phyloP scores from a whole-genome alignment of 441 rosid species.

The Jatropha multifida region DNA sequence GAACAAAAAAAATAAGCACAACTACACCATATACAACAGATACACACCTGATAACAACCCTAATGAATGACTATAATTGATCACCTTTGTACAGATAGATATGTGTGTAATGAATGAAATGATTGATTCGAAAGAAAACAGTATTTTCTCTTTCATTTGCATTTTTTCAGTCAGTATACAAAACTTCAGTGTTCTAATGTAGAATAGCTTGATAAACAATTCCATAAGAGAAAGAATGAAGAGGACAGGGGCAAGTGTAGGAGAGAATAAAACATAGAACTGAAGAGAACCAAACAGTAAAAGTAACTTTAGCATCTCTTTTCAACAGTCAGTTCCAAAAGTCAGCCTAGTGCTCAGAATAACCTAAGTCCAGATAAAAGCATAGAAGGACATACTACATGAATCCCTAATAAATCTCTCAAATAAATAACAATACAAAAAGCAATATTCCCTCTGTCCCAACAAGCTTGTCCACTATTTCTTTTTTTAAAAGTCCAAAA shows the following conservation, averaged over 20 bases:
- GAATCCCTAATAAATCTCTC: background rate
- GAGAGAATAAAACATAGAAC: background rate
- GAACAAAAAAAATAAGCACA: background rate
- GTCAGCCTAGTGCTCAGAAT: background rate
- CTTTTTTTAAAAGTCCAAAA: no score
- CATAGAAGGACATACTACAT: background rate
- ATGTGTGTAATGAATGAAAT: background rate
- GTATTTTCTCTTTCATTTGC: slow-evolving; percentile 6
- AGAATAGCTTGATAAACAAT: background rate
- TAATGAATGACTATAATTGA: background rate
- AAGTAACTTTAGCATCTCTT: background rate
- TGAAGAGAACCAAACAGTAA: background rate
- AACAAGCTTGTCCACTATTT: no score
- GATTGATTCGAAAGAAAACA: background rate
- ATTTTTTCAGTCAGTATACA: background rate
- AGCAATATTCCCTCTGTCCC: no score
- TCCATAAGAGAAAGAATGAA: background rate
- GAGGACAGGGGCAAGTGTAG: background rate
- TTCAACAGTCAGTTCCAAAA: background rate
- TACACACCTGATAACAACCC: background rate
- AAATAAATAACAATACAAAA: no score
- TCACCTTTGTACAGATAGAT: background rate
- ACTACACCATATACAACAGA: background rate
- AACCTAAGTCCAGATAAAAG: background rate
- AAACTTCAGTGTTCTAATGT: background rate